Evolutionary conservation across 1,284 basidiomycete genomes (phyloP), one percentile per base, ranked within the genome.

Genomic region (Nidula niveotomentosa): DNA sequence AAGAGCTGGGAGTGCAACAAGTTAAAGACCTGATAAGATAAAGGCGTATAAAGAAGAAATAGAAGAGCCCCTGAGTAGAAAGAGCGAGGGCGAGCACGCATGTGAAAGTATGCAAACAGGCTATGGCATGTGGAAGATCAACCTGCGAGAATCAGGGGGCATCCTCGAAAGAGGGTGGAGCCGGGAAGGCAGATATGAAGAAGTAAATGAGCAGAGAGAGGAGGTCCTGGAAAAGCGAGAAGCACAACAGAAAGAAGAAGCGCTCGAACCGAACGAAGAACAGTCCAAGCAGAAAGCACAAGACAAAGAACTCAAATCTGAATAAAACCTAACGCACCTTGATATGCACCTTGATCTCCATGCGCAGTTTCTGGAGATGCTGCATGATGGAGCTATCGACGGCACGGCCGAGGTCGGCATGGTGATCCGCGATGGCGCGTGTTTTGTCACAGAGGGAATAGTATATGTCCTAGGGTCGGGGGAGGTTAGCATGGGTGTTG

Each of bases 371-470:
- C 74, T 97, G 91, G 36, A 99, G 83, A 71, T 98, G 97, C 74
- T 98, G 95, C 1, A 99, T 96, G 64, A 99, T 98, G 12, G 94
- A 97, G 46, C 91, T 93, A 65, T 99, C 96, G 66, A 99, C 92
- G 3, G 96, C 98, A 58, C 95, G 89, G 3, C 96, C 96, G 6
- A 99, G 84, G 68, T 96, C 97, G 23, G 96, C 94, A 69, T 98
- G 96, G 59, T 97, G 93, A 76, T 99, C 96, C 8, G 96, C 95
- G 62, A 98, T 94, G 56, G 84, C 77, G 57, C 96, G 90, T 2
- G 95, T 96, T 77, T 96, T 96, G 80, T 98, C 95, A 35, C 93
- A 86, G 62, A 99, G 90, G 58, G 82, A 86, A 74, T 96, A 98
- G 74, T 92, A 98, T 43, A 98, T 86, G 68, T 98, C 96, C 88